Conservation (phyloP, 352 stramenopile genomes). For the Thraustochytrium sp. region DNA sequence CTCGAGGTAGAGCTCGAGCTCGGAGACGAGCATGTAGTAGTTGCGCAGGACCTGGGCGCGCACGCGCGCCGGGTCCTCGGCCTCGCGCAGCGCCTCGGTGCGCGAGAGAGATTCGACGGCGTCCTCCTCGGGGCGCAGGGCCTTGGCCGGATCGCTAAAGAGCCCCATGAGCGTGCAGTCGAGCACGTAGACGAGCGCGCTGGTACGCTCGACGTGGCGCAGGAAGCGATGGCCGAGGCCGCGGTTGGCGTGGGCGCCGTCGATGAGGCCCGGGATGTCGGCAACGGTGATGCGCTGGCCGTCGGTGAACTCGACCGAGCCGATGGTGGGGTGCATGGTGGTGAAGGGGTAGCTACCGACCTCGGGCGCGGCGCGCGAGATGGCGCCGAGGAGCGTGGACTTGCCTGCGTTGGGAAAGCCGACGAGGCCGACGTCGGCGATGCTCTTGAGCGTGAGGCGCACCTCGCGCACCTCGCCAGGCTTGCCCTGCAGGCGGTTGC, state of each 20-base stretch:
- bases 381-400: constrained; percentile 82
- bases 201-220: constrained; percentile 95
- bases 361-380: constrained; percentile 83
- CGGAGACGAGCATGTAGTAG: neutral
- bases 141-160: constrained; percentile 29
- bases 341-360: constrained; percentile 97
- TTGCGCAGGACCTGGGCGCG: neutral
- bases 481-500: constrained; percentile 65
- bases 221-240: constrained; percentile 98
- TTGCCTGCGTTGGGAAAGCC: constrained; percentile 99
- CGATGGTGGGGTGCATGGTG: constrained; percentile 90
- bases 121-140: neutral
- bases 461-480: constrained; percentile 87
- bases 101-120: neutral
- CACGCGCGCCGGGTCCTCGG: neutral
- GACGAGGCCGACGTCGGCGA: constrained; percentile 95
- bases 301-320: constrained; percentile 60
- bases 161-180: constrained; percentile 44
- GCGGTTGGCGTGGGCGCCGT: constrained; percentile 80
- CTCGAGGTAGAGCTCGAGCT: constrained; percentile 38
- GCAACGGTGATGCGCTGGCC: constrained; percentile 54
- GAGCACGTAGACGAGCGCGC: constrained; percentile 80
- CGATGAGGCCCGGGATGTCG: constrained; percentile 84
- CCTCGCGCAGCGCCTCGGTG: neutral
- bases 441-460: constrained; percentile 93